Conservation (phyloP, 164 flowering plant genomes). For the Sextonia rubra region DNA sequence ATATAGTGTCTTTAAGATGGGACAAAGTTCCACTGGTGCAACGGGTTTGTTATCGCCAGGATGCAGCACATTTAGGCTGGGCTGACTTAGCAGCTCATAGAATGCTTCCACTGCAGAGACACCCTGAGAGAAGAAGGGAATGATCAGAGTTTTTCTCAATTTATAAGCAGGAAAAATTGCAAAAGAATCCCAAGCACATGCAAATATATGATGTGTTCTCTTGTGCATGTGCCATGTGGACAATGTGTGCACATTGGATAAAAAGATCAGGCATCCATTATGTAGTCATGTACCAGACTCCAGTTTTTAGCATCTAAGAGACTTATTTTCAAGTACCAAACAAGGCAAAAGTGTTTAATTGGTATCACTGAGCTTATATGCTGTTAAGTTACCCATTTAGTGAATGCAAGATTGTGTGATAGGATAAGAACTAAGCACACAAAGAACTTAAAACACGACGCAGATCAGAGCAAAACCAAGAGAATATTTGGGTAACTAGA, state of each 20-base stretch:
- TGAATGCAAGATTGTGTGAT: too few relatives aligned
- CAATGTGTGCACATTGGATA: not conserved
- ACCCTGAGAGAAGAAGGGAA: constrained; percentile 42
- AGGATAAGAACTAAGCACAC: too few relatives aligned
- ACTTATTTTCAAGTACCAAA: too few relatives aligned
- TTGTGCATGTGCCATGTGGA: not conserved
- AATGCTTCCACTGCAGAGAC: constrained; percentile 95
- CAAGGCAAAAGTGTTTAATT: too few relatives aligned
- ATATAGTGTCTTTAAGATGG: constrained; percentile 77
- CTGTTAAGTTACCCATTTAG: too few relatives aligned
- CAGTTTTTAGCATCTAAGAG: not conserved
- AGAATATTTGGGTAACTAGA: too few relatives aligned
- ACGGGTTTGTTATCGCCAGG: constrained; percentile 73
- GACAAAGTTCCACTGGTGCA: constrained; percentile 90
- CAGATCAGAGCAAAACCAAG: too few relatives aligned
- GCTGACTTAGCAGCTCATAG: constrained; percentile 75
- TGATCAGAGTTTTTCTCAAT: not conserved
- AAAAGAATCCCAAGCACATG: not conserved
- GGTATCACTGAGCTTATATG: too few relatives aligned
- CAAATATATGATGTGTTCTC: not conserved
- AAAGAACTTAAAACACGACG: too few relatives aligned
- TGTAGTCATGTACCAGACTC: not conserved
- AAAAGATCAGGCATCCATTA: not conserved
- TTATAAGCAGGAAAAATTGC: not conserved
- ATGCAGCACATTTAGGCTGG: constrained; percentile 57